A percentile compares a stretch with the other conserved stretches of the same genome.
Conservation (phyloP, 1,139 yeast species). For the Geotrichum macrosporum region DNA sequence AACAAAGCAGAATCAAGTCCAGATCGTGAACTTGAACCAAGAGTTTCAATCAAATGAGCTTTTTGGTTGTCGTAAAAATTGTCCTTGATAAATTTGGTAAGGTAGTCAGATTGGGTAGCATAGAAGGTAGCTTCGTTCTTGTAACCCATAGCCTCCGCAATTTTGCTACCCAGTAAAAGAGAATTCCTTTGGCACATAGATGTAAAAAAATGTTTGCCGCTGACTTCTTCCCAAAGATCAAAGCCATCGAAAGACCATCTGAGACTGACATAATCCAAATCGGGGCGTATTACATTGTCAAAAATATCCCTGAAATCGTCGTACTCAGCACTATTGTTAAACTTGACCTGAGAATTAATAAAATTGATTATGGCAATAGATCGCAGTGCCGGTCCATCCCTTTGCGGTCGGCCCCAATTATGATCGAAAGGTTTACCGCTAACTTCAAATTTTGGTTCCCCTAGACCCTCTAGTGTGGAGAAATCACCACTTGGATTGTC, state of each 20-base stretch:
- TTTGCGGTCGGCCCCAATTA: conserved; percentile 92
- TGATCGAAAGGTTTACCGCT: conserved; percentile 58
- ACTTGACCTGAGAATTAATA: conserved; percentile 43
- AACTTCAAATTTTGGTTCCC: conserved; percentile 82
- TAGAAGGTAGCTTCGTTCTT: conserved; percentile 35
- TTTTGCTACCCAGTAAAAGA: conserved; percentile 51
- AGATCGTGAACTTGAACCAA: conserved; percentile 47
- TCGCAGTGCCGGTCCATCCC: conserved; percentile 90
- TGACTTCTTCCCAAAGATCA: conserved; percentile 92
- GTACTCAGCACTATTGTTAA: conserved; percentile 28
- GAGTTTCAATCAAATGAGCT: conserved; percentile 67
- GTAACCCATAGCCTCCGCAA: conserved; percentile 44
- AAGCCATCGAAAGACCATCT: conserved; percentile 66
- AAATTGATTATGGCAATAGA: conserved; percentile 60
- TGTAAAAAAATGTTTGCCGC: conserved; percentile 74
- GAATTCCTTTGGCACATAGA: conserved; percentile 70
- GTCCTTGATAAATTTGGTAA: conserved; percentile 41
- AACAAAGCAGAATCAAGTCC: conserved; percentile 82
- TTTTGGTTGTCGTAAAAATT: conserved; percentile 36
- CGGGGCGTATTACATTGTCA: conserved; percentile 57
- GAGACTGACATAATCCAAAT: conserved; percentile 58
- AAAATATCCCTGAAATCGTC: conserved; percentile 27
- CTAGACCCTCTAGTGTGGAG: conserved; percentile 53
- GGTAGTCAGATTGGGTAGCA: conserved; percentile 30
- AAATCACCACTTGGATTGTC: conserved; percentile 67